These are phyloP conservation scores for Acacia melanoxylon DNA, from an alignment of 306 rosid species.

Conservation along the genomic window DNA sequence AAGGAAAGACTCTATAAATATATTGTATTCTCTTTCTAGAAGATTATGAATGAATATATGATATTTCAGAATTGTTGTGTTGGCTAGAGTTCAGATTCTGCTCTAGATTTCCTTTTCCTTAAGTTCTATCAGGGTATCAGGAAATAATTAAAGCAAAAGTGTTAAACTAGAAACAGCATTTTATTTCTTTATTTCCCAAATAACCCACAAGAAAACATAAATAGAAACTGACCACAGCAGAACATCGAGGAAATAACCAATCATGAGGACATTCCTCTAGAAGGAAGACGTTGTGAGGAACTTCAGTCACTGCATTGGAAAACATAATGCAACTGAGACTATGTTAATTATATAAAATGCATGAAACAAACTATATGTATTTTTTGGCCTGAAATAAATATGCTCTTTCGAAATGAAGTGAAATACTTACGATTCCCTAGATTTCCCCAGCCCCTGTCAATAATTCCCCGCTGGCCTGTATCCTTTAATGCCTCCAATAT, in stretches of 20 bases:
- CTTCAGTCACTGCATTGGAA: constrained; percentile 58
- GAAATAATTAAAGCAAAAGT: not conserved
- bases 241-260: constrained; percentile 91
- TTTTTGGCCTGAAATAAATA: not conserved
- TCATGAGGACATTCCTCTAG: constrained; percentile 90
- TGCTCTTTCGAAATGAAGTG: constrained; percentile 1
- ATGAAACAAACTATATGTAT: not conserved
- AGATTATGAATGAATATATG: too few relatives aligned
- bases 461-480: constrained; percentile 78
- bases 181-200: not conserved
- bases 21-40: too few relatives aligned
- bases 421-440: constrained; percentile 69
- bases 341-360: not conserved
- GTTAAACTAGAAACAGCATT: not conserved
- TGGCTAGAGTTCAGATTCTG: too few relatives aligned
- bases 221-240: constrained; percentile 72
- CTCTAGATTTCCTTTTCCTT: too few relatives aligned
- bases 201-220: constrained; percentile 5
- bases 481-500: constrained; percentile 74
- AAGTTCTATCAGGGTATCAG: too few relatives aligned
- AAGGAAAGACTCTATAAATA: too few relatives aligned
- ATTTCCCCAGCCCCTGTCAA: constrained; percentile 86
- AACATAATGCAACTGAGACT: constrained; percentile 18
- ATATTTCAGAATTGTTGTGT: too few relatives aligned
- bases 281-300: constrained; percentile 63